A percentile compares a stretch with the other conserved stretches of the same genome.
Evolutionary conservation across 257 asterid species (phyloP).

Genomic region (Datura wrightii): DNA sequence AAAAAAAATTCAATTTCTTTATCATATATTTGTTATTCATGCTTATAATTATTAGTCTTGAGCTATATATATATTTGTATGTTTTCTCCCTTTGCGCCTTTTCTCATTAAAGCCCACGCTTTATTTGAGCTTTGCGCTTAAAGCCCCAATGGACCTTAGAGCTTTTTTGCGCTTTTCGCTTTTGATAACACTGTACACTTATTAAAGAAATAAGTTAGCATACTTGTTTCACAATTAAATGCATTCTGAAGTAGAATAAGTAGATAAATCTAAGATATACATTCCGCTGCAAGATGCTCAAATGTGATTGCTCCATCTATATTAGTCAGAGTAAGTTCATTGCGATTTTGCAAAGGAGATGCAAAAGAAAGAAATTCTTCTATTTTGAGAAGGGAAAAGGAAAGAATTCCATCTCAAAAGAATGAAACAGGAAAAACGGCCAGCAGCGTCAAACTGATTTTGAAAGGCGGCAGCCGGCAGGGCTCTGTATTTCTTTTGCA

Average conservation of each 20-base stretch:
- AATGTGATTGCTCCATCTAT: not conserved
- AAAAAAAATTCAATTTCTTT: too few relatives aligned
- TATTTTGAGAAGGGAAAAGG: not conserved
- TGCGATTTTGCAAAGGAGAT: not conserved
- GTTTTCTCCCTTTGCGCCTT: too few relatives aligned
- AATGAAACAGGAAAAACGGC: not conserved
- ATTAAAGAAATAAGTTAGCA: too few relatives aligned
- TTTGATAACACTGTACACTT: too few relatives aligned
- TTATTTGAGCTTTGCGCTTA: too few relatives aligned
- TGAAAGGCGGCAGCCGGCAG: not conserved
- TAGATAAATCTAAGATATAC: conserved; percentile 18
- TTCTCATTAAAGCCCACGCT: too few relatives aligned
- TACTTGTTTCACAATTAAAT: not conserved
- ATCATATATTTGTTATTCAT: too few relatives aligned
- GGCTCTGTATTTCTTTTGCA: not conserved
- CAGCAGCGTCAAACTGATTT: conserved; percentile 2
- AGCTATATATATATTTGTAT: too few relatives aligned
- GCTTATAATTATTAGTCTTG: too few relatives aligned
- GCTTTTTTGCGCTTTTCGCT: too few relatives aligned
- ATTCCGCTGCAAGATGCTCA: not conserved
- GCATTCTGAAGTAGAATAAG: not conserved
- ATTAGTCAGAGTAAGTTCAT: not conserved
- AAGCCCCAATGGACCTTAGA: too few relatives aligned
- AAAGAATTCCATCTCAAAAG: not conserved
- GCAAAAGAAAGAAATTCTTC: conserved; percentile 9